phyloP scores from a whole-genome alignment of 2,329 filamentous ascomycete genomes.

The Scopulariopsis brevicaulis region DNA sequence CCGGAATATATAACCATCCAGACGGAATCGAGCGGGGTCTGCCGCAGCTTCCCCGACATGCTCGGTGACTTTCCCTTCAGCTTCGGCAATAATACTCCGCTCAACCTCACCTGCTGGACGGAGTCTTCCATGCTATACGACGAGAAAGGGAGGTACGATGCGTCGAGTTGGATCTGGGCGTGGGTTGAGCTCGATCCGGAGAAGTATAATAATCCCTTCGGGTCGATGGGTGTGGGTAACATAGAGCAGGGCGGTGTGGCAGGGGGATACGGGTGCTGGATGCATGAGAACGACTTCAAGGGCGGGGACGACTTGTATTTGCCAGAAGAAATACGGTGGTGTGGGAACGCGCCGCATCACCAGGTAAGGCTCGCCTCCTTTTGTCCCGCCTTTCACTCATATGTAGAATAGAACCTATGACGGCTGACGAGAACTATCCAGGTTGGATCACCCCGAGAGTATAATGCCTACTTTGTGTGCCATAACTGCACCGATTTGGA shows the following conservation, averaged over 20 bases:
- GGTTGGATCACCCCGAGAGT: background rate
- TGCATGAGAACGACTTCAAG: background rate
- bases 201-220: background rate
- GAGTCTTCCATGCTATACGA: background rate
- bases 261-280: background rate
- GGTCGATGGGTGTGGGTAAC: background rate
- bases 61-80: background rate
- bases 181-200: background rate
- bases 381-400: background rate
- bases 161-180: background rate
- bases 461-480: background rate
- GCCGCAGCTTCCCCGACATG: background rate
- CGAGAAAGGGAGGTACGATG: background rate
- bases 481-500: background rate
- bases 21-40: background rate
- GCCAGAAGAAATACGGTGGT: background rate
- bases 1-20: background rate
- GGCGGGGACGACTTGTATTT: background rate
- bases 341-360: background rate
- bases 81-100: background rate
- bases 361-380: background rate
- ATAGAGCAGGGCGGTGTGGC: background rate
- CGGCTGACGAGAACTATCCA: background rate
- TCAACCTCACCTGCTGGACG: background rate
- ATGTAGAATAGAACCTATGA: background rate